Evolutionary conservation across 352 stramenopile species (phyloP).

Genomic region (Phytophthora fragariaefolia): DNA sequence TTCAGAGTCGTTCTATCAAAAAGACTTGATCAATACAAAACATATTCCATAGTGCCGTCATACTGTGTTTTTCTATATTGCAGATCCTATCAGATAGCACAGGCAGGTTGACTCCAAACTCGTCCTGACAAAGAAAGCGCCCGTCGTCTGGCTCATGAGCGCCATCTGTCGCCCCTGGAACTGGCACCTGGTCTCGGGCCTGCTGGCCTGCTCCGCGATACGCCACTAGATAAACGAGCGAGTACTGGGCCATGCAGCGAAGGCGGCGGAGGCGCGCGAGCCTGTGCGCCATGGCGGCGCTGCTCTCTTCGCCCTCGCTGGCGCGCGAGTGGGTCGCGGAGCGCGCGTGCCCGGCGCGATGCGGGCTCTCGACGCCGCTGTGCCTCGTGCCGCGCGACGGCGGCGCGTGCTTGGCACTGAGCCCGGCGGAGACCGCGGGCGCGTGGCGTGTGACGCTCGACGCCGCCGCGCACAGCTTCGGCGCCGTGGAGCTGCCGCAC

Average conservation of each 20-base stretch:
- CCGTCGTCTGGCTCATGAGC: slow-evolving; percentile 20
- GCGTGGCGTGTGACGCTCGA: slow-evolving; percentile 31
- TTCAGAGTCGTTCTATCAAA: too few species aligned
- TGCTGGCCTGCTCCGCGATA: slow-evolving; percentile 5
- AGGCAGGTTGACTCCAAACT: slow-evolving; percentile 1
- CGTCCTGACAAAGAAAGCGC: slow-evolving; percentile 25
- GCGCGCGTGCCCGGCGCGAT: slow-evolving; percentile 5
- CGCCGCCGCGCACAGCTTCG: slow-evolving; percentile 9
- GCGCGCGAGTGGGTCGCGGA: slow-evolving; percentile 7
- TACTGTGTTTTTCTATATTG: too few species aligned
- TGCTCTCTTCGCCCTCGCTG: slow-evolving; percentile 13
- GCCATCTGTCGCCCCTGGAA: slow-evolving; percentile 11
- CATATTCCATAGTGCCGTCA: too few species aligned
- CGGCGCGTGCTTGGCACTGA: slow-evolving; percentile 18
- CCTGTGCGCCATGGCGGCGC: slow-evolving; percentile 9
- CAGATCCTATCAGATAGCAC: not conserved
- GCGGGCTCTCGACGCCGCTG: too few species aligned
- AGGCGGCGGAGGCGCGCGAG: slow-evolving; percentile 22
- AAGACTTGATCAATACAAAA: too few species aligned
- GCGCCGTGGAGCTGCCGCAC: slow-evolving; percentile 5
- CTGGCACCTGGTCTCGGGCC: slow-evolving; percentile 8
- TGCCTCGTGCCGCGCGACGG: slow-evolving; percentile 15
- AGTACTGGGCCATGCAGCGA: slow-evolving; percentile 23
- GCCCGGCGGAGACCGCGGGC: not conserved
- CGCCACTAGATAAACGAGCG: slow-evolving; percentile 1